Evolutionary conservation across 106 monocot species (phyloP).

Genomic region (Phalaenopsis equestris): DNA sequence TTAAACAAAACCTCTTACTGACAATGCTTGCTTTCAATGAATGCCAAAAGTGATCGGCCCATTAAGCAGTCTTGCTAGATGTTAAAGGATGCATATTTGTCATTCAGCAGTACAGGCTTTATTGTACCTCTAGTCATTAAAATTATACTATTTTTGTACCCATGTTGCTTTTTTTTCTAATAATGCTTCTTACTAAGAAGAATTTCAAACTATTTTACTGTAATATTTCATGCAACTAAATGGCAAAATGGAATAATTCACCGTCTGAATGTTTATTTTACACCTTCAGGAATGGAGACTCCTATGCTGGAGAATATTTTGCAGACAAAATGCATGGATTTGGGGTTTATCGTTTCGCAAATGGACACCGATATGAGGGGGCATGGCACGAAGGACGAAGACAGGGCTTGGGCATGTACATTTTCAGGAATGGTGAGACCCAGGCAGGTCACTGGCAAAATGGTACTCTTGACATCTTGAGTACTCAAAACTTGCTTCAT

Average conservation of each 20-base stretch:
- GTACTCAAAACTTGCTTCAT: constrained; percentile 46
- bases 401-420: constrained; percentile 70
- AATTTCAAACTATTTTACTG: neutral
- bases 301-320: constrained; percentile 86
- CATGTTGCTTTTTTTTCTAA: neutral
- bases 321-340: constrained; percentile 85
- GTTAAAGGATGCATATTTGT: too few relatives aligned
- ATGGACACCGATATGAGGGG: constrained; percentile 79
- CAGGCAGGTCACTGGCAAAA: constrained; percentile 67
- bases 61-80: neutral
- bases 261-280: neutral
- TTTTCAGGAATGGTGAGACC: constrained; percentile 65
- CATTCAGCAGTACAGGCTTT: too few relatives aligned
- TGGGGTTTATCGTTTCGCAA: constrained; percentile 72
- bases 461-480: constrained; percentile 46
- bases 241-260: neutral
- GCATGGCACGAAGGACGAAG: constrained; percentile 88
- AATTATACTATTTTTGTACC: too few relatives aligned
- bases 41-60: neutral
- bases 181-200: neutral
- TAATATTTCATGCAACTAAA: neutral
- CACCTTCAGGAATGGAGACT: constrained; percentile 63
- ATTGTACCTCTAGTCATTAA: too few relatives aligned
- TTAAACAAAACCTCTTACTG: too few relatives aligned
- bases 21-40: neutral